Conservation (phyloP, 208 protist genomes). For the Leishmania turanica region DNA sequence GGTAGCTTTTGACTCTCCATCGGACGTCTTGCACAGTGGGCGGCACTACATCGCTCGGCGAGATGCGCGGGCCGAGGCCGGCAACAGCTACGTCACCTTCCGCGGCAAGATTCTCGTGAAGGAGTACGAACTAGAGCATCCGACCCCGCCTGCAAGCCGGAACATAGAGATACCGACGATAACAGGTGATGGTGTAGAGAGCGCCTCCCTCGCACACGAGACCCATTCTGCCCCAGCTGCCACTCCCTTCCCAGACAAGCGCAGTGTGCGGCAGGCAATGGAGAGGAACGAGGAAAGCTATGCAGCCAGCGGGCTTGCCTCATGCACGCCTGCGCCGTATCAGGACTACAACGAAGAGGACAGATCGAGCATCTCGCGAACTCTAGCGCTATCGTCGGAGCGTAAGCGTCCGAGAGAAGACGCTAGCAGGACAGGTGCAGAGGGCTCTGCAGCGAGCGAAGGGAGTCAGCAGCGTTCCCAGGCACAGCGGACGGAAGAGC, state of each 20-base stretch:
- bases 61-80: constrained; percentile 43
- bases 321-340: background rate
- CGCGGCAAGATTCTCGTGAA: constrained; percentile 79
- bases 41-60: constrained; percentile 81
- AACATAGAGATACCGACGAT: background rate
- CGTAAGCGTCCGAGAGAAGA: constrained; percentile 34
- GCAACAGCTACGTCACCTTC: constrained; percentile 70
- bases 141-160: constrained; percentile 26
- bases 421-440: background rate
- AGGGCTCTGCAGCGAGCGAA: background rate
- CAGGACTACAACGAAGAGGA: background rate
- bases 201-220: background rate
- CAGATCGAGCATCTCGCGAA: constrained; percentile 19
- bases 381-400: constrained; percentile 23
- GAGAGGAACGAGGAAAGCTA: constrained; percentile 5
- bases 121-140: constrained; percentile 74
- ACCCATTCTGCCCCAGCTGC: background rate
- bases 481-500: background rate
- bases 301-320: constrained; percentile 1
- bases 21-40: constrained; percentile 73
- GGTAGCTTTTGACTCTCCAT: constrained; percentile 84
- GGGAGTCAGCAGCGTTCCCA: background rate
- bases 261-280: background rate
- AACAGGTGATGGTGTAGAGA: background rate
- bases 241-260: constrained; percentile 22